Conservation (phyloP, 768 basidiomycete species). For the Leucogyrophana mollusca region DNA sequence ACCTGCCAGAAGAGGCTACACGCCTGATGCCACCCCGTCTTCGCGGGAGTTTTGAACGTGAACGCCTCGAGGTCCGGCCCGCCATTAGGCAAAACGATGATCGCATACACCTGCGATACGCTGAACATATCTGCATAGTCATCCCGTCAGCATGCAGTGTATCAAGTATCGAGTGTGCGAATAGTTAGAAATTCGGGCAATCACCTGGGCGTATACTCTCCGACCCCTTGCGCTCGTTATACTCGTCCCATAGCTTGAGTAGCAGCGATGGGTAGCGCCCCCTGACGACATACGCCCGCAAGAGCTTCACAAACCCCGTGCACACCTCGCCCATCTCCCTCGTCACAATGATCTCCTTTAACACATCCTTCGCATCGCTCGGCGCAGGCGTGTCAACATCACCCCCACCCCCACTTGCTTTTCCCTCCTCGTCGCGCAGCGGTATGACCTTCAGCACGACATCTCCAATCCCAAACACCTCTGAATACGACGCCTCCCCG, state of each 20-base stretch:
- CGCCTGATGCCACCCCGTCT: conserved; percentile 80
- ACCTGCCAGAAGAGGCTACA: conserved; percentile 92
- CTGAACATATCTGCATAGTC: conserved; percentile 62
- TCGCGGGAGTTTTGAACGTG: conserved; percentile 53
- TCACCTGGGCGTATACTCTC: conserved; percentile 85
- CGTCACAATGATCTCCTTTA: conserved; percentile 80
- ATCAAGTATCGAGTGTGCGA: too few species aligned
- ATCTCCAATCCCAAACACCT: conserved; percentile 89
- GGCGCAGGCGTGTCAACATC: conserved; percentile 60
- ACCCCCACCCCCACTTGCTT: conserved; percentile 20
- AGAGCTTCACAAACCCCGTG: conserved; percentile 73
- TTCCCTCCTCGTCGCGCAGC: conserved; percentile 52
- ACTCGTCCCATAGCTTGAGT: conserved; percentile 86
- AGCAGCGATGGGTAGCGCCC: conserved; percentile 82
- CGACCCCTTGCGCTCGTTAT: conserved; percentile 68
- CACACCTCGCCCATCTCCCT: conserved; percentile 74
- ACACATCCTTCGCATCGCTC: conserved; percentile 70
- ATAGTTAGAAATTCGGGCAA: conserved; percentile 13
- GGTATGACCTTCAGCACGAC: conserved; percentile 92
- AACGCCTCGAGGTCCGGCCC: conserved; percentile 91
- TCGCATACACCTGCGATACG: conserved; percentile 78
- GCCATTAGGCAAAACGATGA: conserved; percentile 88
- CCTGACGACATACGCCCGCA: conserved; percentile 82
- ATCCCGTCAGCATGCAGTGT: neutral
- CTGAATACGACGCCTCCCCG: conserved; percentile 95